phyloP scores from a whole-genome alignment of 1,139 yeast genomes.

The Blastobotrys ciferrii region DNA sequence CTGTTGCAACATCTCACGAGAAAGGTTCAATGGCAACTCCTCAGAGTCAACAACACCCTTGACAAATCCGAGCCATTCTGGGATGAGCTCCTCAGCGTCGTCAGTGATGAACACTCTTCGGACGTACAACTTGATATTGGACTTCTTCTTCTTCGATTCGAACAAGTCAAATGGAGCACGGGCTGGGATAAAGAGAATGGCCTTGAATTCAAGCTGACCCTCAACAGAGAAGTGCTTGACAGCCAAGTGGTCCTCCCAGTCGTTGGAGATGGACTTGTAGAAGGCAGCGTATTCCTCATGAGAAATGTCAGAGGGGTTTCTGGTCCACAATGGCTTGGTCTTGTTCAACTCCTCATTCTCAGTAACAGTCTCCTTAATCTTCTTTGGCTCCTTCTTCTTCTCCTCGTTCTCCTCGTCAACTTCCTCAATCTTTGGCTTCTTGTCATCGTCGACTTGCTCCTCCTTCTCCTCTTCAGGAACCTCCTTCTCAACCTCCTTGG shows the following conservation, averaged over 20 bases:
- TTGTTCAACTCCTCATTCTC: constrained; percentile 98
- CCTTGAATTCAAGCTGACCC: constrained; percentile 99
- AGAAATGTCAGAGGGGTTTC: constrained; percentile 96
- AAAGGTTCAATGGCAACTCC: constrained; percentile 98
- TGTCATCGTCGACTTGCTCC: constrained; percentile 57
- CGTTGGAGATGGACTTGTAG: constrained; percentile 98
- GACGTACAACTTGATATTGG: constrained; percentile 97
- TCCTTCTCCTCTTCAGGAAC: constrained; percentile 67
- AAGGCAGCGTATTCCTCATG: constrained; percentile 99
- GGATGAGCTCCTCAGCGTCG: constrained; percentile 98
- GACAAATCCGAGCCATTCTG: constrained; percentile 97
- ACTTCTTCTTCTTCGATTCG: constrained; percentile 98
- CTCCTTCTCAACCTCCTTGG: constrained; percentile 97
- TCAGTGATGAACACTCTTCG: constrained; percentile 99
- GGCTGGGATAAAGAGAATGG: constrained; percentile 95
- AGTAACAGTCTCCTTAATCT: constrained; percentile 79
- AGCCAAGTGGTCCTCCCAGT: constrained; percentile 99
- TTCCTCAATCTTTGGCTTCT: constrained; percentile 67
- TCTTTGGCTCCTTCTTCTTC: constrained; percentile 69
- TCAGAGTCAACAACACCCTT: constrained; percentile 99
- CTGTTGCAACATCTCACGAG: constrained; percentile 99
- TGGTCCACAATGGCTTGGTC: constrained; percentile 99
- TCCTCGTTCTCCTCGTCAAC: constrained; percentile 66
- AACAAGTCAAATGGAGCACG: constrained; percentile 99
- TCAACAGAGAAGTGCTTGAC: constrained; percentile 99